phyloP scores from a whole-genome alignment of 1,284 basidiomycete species.

The Moesziomyces sp. region DNA sequence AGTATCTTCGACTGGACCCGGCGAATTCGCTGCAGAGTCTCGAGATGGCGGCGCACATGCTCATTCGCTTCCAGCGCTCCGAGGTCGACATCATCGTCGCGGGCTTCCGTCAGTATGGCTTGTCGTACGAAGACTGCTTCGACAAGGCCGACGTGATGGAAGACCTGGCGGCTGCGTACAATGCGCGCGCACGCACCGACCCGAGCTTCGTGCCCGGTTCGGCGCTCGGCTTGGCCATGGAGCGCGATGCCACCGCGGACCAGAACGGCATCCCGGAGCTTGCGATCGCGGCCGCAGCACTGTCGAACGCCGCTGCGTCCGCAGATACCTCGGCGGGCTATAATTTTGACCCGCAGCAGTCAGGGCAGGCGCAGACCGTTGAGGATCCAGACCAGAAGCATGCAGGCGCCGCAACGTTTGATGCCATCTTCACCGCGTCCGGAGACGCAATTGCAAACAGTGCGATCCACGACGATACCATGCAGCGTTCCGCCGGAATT shows the following conservation, averaged over 20 bases:
- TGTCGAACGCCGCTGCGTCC: conserved; percentile 39
- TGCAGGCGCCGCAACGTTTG: conserved; percentile 7
- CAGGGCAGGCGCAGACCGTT: neutral
- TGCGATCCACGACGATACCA: conserved; percentile 4
- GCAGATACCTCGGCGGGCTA: conserved; percentile 8
- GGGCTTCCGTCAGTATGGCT: conserved; percentile 83
- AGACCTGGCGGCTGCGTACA: conserved; percentile 31
- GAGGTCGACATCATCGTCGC: conserved; percentile 84
- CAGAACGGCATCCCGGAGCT: conserved; percentile 35
- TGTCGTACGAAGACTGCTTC: conserved; percentile 78
- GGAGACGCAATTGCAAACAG: conserved; percentile 2
- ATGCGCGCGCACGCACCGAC: conserved; percentile 30
- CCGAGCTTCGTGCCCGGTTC: conserved; percentile 37
- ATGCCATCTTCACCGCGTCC: conserved; percentile 17
- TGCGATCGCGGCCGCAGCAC: conserved; percentile 40
- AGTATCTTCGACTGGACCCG: conserved; percentile 57
- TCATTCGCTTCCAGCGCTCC: conserved; percentile 49
- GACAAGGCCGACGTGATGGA: conserved; percentile 76
- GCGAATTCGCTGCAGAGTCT: conserved; percentile 41
- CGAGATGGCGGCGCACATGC: conserved; percentile 37
- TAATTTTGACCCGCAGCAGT: conserved; percentile 5
- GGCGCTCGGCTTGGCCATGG: conserved; percentile 34
- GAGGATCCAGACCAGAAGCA: conserved; percentile 9
- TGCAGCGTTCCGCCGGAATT: too few species aligned
- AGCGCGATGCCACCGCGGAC: conserved; percentile 19